Evolutionary conservation across 306 rosid species (phyloP), one percentile per base, ranked within the genome.

Genomic region (Senna siamea): DNA sequence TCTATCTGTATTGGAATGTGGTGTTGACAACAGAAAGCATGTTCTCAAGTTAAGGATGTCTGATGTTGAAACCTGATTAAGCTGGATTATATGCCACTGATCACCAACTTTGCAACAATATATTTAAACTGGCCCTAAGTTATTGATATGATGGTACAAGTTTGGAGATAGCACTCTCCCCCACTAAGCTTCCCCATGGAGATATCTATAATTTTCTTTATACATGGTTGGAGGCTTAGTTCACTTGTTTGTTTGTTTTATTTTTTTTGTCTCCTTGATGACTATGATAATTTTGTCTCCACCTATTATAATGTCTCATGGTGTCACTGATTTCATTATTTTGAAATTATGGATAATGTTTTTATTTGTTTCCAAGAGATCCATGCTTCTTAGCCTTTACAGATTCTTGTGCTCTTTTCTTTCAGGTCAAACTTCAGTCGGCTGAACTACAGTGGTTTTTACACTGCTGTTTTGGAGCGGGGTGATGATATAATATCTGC

Each of bases 401-500:
- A 20, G 35, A 11, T 20, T 61, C 43, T 35, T 34, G 50, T 60
- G 43, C 46, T 32, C 50, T 66, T 17, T 47, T 58, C 48, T 18
- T 62, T 85, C 84, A 95, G 99, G 69, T 95, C 99, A 66, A 95
- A 95, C 86, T 95, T 95, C 79, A 87, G 80, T 82, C 87, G 99
- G 70, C 81, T 95, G 81, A 95, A 78, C 73, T 95, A 85, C 63
- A 68, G 84, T 83, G 98, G 98, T 76, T 95, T 95, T 85, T 95
- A 90, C 76, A 81, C 99, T 71, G 99, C 90, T 71, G 83, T 92
- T 74, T 85, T 95, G 87, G 99, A 95, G 86, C 85, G 88, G 76
- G 99, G 99, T 58, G 99, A 92, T 87, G 99, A 95, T 78, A 84
- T 95, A 67, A 85, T 92, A 67, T 89, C 88, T 77, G 98, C 93